Evolutionary conservation across 306 rosid species (phyloP), one percentile per base, ranked within the genome.

Genomic region (Datisca glomerata): DNA sequence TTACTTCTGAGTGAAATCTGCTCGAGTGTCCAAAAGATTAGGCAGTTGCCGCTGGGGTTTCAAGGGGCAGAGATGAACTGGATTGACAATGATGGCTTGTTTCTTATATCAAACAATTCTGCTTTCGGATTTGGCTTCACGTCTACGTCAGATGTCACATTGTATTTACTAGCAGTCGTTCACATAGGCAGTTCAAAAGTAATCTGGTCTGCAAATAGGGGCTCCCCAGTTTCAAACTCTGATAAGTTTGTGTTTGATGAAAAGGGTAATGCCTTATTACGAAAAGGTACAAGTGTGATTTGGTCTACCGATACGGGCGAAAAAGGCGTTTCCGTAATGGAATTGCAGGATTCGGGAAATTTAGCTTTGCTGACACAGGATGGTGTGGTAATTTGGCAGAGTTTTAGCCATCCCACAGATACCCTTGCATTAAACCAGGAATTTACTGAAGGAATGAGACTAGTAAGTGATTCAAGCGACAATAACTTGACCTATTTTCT

Each of bases 381-480:
- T 22, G 55, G n/a, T 23, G 48, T 47, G 1, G 24, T 64, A 4
- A 45, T 78, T 51, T 89, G 98, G 98, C 78, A 80, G 52, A 84
- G 98, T 75, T 89, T 89, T 57, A 47, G 43, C 37, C 74, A 80
- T 51, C 98, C 95, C 13, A 84, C 95, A 1, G 69, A 89, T 68
- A 80, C 93, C 34, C 69, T 89, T 42, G 41, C 80, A 41, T 73
- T 81, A 51, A 55, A 29, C 25, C 98, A 89, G 62, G 58, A 64
- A 4, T 78, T 78, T 49, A 50, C 16, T 0, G 78, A 73, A 51
- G 98, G 95, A 28, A 75, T 80, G 86, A 78, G 45, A 42, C 84
- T 84, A 17, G 49, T 56, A 10, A 84, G 92, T 47, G 55, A 72
- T 18, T 72, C 83, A 16, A 51, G 43, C 41, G 3, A 41, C 1